A percentile compares a stretch with the other conserved stretches of the same genome.
Evolutionary conservation across 1,284 basidiomycete genomes (phyloP).

Genomic region (Ceratobasidium sp.): DNA sequence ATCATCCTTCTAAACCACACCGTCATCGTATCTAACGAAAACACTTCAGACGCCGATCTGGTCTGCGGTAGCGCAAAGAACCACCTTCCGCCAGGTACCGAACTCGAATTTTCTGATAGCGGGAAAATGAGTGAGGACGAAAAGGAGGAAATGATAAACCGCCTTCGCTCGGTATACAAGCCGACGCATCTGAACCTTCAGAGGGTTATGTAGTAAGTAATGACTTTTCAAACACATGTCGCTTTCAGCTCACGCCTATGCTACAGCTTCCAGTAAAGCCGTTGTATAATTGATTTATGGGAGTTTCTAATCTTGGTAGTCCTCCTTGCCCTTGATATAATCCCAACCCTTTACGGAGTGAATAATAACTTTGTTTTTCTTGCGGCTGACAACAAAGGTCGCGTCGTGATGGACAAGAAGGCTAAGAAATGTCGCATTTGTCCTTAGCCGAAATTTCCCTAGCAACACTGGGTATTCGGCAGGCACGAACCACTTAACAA

Average conservation of each 20-base stretch:
- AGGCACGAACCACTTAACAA: too few species aligned
- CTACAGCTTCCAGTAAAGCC: too few species aligned
- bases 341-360: neutral
- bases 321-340: neutral
- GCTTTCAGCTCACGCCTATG: too few species aligned
- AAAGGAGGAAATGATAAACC: constrained; percentile 5
- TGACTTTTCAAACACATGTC: too few species aligned
- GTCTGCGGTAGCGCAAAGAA: constrained; percentile 81
- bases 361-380: too few species aligned
- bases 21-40: neutral
- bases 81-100: constrained; percentile 55
- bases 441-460: neutral
- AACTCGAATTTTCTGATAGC: constrained; percentile 16
- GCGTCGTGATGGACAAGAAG: too few species aligned
- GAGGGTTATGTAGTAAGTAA: constrained; percentile 36
- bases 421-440: too few species aligned
- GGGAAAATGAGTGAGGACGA: constrained; percentile 12
- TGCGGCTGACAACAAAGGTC: too few species aligned
- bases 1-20: neutral
- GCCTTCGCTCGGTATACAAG: constrained; percentile 18
- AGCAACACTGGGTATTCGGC: too few species aligned
- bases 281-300: neutral
- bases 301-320: neutral
- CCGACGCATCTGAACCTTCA: constrained; percentile 22
- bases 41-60: constrained; percentile 46